A percentile compares a stretch with the other conserved stretches of the same genome.
These are phyloP conservation scores for Chaetomium globosum DNA, from an alignment of 2,329 filamentous ascomycete genomes.

Conservation along the genomic window DNA sequence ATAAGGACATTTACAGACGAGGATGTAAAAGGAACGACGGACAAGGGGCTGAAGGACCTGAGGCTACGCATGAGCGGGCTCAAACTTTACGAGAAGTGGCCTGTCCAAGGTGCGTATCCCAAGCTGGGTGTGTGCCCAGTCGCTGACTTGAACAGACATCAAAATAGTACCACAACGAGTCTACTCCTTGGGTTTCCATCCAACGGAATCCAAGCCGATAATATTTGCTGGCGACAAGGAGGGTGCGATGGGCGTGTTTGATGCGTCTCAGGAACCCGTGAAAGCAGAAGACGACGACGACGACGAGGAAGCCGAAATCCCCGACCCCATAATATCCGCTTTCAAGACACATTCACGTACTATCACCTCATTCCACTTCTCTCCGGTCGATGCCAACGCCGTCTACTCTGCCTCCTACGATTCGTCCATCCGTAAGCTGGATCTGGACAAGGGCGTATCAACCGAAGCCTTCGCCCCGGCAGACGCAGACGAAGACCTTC, in stretches of 20 bases:
- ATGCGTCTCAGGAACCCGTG: constrained; percentile 71
- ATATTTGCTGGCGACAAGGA: constrained; percentile 95
- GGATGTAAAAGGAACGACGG: constrained; percentile 76
- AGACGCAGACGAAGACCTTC: constrained; percentile 69
- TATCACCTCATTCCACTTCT: constrained; percentile 81
- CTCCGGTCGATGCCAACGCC: constrained; percentile 69
- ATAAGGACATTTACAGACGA: constrained; percentile 84
- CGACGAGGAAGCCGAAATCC: constrained; percentile 61
- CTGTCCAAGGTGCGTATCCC: constrained; percentile 66
- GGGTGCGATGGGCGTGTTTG: constrained; percentile 86
- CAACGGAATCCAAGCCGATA: constrained; percentile 79
- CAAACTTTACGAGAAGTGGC: constrained; percentile 79
- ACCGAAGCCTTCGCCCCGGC: constrained; percentile 78
- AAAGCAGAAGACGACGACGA: constrained; percentile 59
- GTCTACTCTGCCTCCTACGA: constrained; percentile 91
- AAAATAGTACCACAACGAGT: constrained; percentile 88
- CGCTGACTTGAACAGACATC: constrained; percentile 62
- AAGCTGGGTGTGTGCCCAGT: background rate
- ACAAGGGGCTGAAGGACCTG: constrained; percentile 73
- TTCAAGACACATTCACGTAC: constrained; percentile 90
- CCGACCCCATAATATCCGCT: constrained; percentile 79
- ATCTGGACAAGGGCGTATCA: constrained; percentile 77
- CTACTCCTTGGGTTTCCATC: constrained; percentile 87
- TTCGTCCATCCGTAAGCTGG: constrained; percentile 83
- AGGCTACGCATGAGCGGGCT: constrained; percentile 76